These are phyloP conservation scores for Aspergillaceae sp. DNA, from an alignment of 2,329 filamentous ascomycete species.

Conservation along the genomic window DNA sequence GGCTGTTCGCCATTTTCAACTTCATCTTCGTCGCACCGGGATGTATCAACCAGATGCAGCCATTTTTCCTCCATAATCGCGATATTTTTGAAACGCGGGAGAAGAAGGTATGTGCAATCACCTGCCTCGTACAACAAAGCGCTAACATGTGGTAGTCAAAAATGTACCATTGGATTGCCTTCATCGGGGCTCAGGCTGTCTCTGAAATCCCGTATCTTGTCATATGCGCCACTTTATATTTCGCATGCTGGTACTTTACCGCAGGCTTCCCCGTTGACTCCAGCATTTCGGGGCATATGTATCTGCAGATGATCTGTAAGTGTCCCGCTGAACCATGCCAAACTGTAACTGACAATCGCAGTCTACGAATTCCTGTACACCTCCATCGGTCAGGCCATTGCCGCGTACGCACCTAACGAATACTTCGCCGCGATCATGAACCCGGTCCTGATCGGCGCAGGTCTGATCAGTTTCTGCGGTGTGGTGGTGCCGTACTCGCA, in stretches of 20 bases:
- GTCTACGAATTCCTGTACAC: slow-evolving; percentile 39
- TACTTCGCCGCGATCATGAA: slow-evolving; percentile 53
- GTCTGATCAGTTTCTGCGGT: slow-evolving; percentile 32
- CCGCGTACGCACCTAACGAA: slow-evolving; percentile 54
- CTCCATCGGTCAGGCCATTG: slow-evolving; percentile 41
- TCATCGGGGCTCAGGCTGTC: slow-evolving; percentile 45
- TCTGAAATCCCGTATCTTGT: slow-evolving; percentile 41
- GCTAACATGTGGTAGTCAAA: slow-evolving; percentile 33
- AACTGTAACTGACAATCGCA: slow-evolving; percentile 7
- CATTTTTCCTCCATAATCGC: slow-evolving; percentile 49
- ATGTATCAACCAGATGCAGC: slow-evolving; percentile 51
- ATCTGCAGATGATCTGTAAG: slow-evolving; percentile 34
- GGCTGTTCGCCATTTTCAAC: slow-evolving; percentile 54
- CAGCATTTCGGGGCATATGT: slow-evolving; percentile 29
- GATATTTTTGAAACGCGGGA: slow-evolving; percentile 53
- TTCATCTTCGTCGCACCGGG: slow-evolving; percentile 56
- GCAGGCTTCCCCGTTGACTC: slow-evolving; percentile 37
- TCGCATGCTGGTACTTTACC: slow-evolving; percentile 51
- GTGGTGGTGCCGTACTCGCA: slow-evolving; percentile 31
- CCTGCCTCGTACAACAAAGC: not conserved
- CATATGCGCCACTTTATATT: slow-evolving; percentile 40
- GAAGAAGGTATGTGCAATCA: slow-evolving; percentile 37
- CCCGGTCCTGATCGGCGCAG: slow-evolving; percentile 45
- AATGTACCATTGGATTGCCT: slow-evolving; percentile 54
- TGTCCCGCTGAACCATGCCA: not conserved